These are phyloP conservation scores for California macrophylla DNA, from an alignment of 441 rosid species.

Conservation along the genomic window DNA sequence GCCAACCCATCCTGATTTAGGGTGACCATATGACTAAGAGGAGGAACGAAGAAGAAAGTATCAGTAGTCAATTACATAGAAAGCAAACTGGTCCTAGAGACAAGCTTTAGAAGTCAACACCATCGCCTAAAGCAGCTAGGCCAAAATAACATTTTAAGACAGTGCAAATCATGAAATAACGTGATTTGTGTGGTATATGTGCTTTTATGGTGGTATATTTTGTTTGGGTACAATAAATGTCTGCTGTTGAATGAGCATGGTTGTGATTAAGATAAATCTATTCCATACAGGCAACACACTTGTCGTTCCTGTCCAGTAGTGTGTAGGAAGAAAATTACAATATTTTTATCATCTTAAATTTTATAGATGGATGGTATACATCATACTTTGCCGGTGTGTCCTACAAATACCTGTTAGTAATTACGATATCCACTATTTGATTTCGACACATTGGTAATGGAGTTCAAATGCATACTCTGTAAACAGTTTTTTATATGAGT, in stretches of 20 bases:
- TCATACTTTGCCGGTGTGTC: not conserved
- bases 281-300: not conserved
- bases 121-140: not conserved
- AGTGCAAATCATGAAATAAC: not conserved
- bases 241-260: not conserved
- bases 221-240: not conserved
- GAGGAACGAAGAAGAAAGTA: not conserved
- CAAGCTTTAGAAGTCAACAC: not conserved
- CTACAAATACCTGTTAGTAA: not conserved
- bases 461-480: not conserved
- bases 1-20: too few relatives aligned
- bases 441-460: not conserved
- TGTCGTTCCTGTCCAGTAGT: not conserved
- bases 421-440: not conserved
- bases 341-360: not conserved
- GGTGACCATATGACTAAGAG: not conserved
- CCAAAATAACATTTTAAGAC: not conserved
- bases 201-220: not conserved
- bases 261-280: not conserved
- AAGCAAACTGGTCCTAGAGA: not conserved
- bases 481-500: conserved; percentile 16
- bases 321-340: not conserved
- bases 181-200: not conserved
- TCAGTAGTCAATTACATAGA: not conserved
- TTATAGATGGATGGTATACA: not conserved